These are phyloP conservation scores for Boletellus deceptivus DNA, from an alignment of 1,284 basidiomycete genomes.

Conservation along the genomic window DNA sequence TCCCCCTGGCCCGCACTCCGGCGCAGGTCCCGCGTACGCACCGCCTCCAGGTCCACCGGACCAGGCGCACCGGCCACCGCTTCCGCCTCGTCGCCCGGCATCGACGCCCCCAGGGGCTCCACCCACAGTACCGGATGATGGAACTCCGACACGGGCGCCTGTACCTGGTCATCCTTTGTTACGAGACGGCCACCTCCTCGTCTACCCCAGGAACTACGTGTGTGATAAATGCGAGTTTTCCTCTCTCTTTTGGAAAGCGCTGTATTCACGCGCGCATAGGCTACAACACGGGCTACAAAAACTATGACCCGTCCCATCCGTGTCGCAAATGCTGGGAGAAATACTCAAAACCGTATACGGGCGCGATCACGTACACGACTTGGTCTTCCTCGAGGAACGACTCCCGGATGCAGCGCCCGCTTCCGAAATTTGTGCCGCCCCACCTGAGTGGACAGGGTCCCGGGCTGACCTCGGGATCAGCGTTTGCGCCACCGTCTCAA, in stretches of 20 bases:
- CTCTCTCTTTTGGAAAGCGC: background rate
- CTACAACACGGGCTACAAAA: slow-evolving; percentile 69
- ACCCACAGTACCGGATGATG: slow-evolving; percentile 40
- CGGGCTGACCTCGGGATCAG: background rate
- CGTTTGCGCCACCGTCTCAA: slow-evolving; percentile 5
- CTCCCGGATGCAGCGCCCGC: slow-evolving; percentile 31
- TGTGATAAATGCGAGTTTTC: slow-evolving; percentile 61
- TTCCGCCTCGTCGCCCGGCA: slow-evolving; percentile 5
- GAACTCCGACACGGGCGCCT: slow-evolving; percentile 59
- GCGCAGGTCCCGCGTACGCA: slow-evolving; percentile 10
- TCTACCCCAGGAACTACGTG: slow-evolving; percentile 60
- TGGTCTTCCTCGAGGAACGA: slow-evolving; percentile 33
- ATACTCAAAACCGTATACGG: slow-evolving; percentile 56
- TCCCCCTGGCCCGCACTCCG: slow-evolving; percentile 8
- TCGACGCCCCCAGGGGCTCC: slow-evolving; percentile 22
- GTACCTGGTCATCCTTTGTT: slow-evolving; percentile 64
- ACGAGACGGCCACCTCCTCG: slow-evolving; percentile 54
- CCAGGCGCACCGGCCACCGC: background rate
- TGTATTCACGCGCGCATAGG: slow-evolving; percentile 39
- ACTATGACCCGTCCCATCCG: slow-evolving; percentile 60
- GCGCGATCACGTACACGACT: slow-evolving; percentile 56
- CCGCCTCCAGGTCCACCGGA: slow-evolving; percentile 29
- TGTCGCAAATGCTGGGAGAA: slow-evolving; percentile 71
- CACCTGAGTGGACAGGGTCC: slow-evolving; percentile 4
- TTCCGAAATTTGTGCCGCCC: slow-evolving; percentile 25